phyloP scores from a whole-genome alignment of 1,139 yeast genomes.

The Zygoascus sp. region DNA sequence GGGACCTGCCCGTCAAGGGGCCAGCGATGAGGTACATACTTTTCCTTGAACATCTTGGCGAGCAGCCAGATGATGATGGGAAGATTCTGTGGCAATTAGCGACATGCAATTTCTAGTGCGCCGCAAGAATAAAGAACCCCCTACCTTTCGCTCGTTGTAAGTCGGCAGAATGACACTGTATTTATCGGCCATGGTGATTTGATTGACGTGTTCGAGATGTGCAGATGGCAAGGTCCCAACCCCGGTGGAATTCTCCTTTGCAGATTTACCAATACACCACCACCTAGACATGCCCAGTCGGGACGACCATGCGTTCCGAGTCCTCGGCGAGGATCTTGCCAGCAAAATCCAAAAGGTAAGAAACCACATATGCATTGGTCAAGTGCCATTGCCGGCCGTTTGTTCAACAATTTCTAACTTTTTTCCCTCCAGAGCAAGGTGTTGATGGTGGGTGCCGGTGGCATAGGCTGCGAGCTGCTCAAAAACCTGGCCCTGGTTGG shows the following conservation, averaged over 20 bases:
- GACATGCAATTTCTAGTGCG: too few species aligned
- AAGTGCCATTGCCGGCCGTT: too few species aligned
- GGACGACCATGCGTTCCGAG: slow-evolving; percentile 1
- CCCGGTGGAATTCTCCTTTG: too few species aligned
- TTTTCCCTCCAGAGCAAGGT: slow-evolving; percentile 38
- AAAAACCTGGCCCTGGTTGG: slow-evolving; percentile 82
- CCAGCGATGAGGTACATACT: slow-evolving; percentile 26
- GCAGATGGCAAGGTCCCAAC: not conserved
- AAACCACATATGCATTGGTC: too few species aligned
- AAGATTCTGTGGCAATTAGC: slow-evolving; percentile 40
- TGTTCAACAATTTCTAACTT: not conserved
- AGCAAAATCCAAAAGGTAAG: slow-evolving; percentile 6
- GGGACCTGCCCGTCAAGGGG: not conserved
- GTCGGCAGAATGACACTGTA: slow-evolving; percentile 78
- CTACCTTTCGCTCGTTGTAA: slow-evolving; percentile 65
- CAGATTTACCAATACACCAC: not conserved
- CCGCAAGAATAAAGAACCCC: too few species aligned
- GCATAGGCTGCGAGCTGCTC: slow-evolving; percentile 95
- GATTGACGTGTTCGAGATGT: slow-evolving; percentile 5
- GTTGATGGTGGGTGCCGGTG: slow-evolving; percentile 95
- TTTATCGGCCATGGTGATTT: slow-evolving; percentile 38
- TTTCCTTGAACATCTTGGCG: slow-evolving; percentile 62
- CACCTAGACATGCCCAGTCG: not conserved
- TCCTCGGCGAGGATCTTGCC: slow-evolving; percentile 7
- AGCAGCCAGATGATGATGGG: slow-evolving; percentile 71